Percentiles rank a stretch among this genome's conserved stretches.
Evolutionary conservation across 2,329 filamentous ascomycete species (phyloP).

Genomic region (Exophiala spinifera): DNA sequence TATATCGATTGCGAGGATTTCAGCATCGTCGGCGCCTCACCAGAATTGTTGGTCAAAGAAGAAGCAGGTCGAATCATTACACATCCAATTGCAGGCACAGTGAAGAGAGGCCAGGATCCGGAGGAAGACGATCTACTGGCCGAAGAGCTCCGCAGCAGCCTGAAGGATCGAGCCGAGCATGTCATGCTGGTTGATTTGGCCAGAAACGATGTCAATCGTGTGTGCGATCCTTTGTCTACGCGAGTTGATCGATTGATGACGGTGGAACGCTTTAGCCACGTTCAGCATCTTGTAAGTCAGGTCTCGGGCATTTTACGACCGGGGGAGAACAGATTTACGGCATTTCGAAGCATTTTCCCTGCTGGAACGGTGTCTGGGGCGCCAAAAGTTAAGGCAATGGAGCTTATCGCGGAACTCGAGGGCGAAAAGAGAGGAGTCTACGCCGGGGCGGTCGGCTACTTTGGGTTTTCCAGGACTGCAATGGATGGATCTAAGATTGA

Average conservation of each 20-base stretch:
- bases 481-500: constrained; percentile 55
- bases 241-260: constrained; percentile 93
- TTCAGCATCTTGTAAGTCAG: constrained; percentile 94
- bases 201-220: constrained; percentile 92
- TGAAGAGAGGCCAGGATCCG: constrained; percentile 75
- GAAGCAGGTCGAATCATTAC: constrained; percentile 86
- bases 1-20: constrained; percentile 90
- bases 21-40: constrained; percentile 91
- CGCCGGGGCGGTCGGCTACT: constrained; percentile 94
- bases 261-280: constrained; percentile 90
- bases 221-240: constrained; percentile 86
- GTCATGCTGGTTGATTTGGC: constrained; percentile 98
- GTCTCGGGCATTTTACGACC: constrained; percentile 84
- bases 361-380: constrained; percentile 94
- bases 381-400: constrained; percentile 95
- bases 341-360: constrained; percentile 93
- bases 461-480: constrained; percentile 76
- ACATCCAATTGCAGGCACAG: constrained; percentile 94
- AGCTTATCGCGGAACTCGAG: constrained; percentile 92
- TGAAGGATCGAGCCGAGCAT: constrained; percentile 92
- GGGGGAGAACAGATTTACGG: constrained; percentile 87
- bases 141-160: constrained; percentile 68
- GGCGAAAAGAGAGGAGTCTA: constrained; percentile 92
- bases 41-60: constrained; percentile 89
- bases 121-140: constrained; percentile 81